Evolutionary conservation across 768 basidiomycete species (phyloP).

Genomic region (Termitomyces sp.): DNA sequence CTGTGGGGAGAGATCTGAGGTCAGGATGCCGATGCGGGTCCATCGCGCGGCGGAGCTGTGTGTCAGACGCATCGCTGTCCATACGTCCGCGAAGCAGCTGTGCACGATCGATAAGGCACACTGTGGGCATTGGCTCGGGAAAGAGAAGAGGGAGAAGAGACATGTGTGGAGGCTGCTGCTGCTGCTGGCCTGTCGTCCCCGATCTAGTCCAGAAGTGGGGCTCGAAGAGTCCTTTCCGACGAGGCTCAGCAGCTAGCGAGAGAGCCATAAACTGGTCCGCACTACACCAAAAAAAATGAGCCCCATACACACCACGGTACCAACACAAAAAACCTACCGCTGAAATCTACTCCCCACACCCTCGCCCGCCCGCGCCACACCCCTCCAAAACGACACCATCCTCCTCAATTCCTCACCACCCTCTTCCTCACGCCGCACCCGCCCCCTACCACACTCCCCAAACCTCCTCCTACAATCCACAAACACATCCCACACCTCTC

Average conservation of each 20-base stretch:
- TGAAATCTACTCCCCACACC: slow-evolving; percentile 57
- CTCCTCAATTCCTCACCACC: slow-evolving; percentile 46
- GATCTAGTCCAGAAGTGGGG: slow-evolving; percentile 70
- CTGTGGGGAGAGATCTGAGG: slow-evolving; percentile 30
- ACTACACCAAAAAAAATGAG: slow-evolving; percentile 30
- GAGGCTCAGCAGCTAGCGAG: slow-evolving; percentile 73
- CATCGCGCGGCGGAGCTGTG: slow-evolving; percentile 54
- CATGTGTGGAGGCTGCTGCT: slow-evolving; percentile 36
- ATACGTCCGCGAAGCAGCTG: slow-evolving; percentile 65
- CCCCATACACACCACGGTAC: background rate
- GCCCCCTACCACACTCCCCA: slow-evolving; percentile 40
- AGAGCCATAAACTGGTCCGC: slow-evolving; percentile 78
- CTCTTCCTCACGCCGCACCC: slow-evolving; percentile 36
- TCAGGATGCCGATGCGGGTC: slow-evolving; percentile 47
- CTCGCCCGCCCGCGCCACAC: slow-evolving; percentile 29
- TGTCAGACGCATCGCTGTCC: slow-evolving; percentile 65
- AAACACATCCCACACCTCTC: slow-evolving; percentile 45
- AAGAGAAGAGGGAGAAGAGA: slow-evolving; percentile 69
- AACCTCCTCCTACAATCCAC: slow-evolving; percentile 51
- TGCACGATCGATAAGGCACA: slow-evolving; percentile 67
- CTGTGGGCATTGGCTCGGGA: slow-evolving; percentile 67
- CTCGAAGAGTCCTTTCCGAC: slow-evolving; percentile 72
- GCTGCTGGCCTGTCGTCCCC: slow-evolving; percentile 24
- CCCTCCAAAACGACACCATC: slow-evolving; percentile 59
- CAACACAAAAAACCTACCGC: slow-evolving; percentile 38